A percentile compares a stretch with the other conserved stretches of the same genome.
These are phyloP conservation scores for Aspergillus carbonarius DNA, from an alignment of 2,329 filamentous ascomycete species.

Conservation along the genomic window DNA sequence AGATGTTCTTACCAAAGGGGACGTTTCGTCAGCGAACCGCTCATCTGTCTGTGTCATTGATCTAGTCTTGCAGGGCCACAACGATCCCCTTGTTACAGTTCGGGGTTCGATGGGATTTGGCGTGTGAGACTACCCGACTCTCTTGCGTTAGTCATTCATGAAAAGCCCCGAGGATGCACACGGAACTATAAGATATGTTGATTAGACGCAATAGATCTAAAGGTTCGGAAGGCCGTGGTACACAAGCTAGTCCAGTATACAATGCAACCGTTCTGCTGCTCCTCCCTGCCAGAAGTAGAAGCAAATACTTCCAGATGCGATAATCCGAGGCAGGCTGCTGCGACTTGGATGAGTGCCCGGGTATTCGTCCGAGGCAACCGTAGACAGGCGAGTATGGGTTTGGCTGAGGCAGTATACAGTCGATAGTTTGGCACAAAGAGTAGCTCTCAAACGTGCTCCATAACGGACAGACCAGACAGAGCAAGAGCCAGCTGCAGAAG, in stretches of 20 bases:
- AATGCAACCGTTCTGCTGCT: neutral
- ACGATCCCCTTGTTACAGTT: neutral
- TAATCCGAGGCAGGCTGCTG: neutral
- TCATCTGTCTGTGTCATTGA: slow-evolving; percentile 20
- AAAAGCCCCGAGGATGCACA: neutral
- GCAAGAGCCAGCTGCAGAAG: neutral
- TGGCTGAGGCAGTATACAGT: neutral
- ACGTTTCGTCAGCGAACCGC: slow-evolving; percentile 24
- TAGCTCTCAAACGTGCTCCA: neutral
- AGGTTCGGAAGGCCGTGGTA: neutral
- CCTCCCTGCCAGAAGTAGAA: neutral
- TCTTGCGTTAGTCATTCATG: neutral
- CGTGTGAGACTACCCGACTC: neutral
- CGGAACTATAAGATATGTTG: neutral
- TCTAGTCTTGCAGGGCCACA: neutral
- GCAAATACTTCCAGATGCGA: neutral
- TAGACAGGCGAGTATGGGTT: neutral
- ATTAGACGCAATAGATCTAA: neutral
- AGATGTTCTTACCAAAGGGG: slow-evolving; percentile 31
- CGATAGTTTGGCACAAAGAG: neutral
- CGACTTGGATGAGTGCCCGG: neutral
- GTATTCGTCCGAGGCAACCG: neutral
- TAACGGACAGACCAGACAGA: neutral
- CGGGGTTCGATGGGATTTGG: neutral
- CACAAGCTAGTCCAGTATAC: neutral